Evolutionary conservation across 1,284 basidiomycete species (phyloP), one percentile per base, ranked within the genome.

Genomic region (Afroboletus lepidellus): DNA sequence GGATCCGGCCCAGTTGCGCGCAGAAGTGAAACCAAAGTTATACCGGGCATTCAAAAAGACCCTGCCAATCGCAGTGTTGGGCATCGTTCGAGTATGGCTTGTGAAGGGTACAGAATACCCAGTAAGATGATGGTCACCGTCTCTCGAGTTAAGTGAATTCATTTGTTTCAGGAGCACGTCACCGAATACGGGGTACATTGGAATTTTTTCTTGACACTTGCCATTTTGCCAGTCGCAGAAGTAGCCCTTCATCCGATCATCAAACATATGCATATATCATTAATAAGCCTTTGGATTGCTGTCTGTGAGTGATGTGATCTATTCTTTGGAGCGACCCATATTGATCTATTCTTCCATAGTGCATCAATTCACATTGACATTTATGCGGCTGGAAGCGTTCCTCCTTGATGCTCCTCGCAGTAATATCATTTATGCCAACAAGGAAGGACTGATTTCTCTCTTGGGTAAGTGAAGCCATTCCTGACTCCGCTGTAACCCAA

Each of bases 201-300:
- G 97, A 99, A 99, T 69, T 99, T 99, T 71, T 99, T 99, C 78
- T 81, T 98, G 63, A 98, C 97, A 0, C 77, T 99, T 13, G 93
- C 86, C 0, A 57, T 92, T 1, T 69, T 98, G 3, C 95, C 95
- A 0, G 68, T 91, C 1, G 70, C 92, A 7, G 87, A 93, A 58
- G 81, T 89, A 0, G 51, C 85, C 0, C 66, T 93, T 8, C 84
- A 89, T 53, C 87, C 89, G 0, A 43, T 90, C 7, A 78, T 90
- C 33, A 65, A 72, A 12, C 67, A 66, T 16, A 50, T 86, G 3
- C 81, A 87, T 0, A 79, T 90, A 49, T 82, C 84, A 1, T 58
- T 84, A 0, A 59, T 95, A 0, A 92, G 83, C 0, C 60, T 94
- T 3, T 55, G 79, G 15, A 72, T 94, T 3, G 82, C 83, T 1